These are phyloP conservation scores for Ustilago sp. DNA, from an alignment of 1,284 basidiomycete species.

Conservation along the genomic window DNA sequence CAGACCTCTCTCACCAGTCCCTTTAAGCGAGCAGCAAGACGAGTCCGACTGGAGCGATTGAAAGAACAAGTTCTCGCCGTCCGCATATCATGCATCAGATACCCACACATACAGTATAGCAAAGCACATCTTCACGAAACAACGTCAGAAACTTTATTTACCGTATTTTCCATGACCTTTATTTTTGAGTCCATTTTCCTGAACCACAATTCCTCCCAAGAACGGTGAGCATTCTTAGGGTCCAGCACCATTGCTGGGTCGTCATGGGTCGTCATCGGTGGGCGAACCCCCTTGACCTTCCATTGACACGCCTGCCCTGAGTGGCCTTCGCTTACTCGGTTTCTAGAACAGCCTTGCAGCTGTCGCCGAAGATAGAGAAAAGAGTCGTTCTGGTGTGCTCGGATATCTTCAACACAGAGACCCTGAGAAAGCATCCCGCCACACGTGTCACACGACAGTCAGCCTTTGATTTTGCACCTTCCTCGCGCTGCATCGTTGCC, in stretches of 20 bases:
- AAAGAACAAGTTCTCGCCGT: not conserved
- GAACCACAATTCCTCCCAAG: not conserved
- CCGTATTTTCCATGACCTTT: not conserved
- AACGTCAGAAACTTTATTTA: not conserved
- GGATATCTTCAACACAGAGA: constrained; percentile 6
- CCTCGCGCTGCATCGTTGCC: not conserved
- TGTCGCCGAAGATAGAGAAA: not conserved
- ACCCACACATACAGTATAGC: constrained; percentile 1
- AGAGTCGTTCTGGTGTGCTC: not conserved
- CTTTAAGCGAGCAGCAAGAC: constrained; percentile 27
- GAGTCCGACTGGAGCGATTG: constrained; percentile 47
- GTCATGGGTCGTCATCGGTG: no score
- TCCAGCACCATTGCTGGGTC: not conserved
- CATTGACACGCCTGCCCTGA: not conserved
- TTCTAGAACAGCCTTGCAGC: not conserved
- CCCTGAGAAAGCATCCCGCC: constrained; percentile 1
- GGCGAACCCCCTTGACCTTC: not conserved
- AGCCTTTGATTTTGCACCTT: not conserved
- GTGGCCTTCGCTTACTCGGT: not conserved
- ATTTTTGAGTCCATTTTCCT: not conserved
- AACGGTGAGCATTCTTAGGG: not conserved
- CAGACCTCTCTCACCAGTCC: not conserved
- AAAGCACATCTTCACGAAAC: not conserved
- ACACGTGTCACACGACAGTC: constrained; percentile 20
- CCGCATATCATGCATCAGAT: not conserved